Base-by-base conservation (phyloP, 2,329 filamentous ascomycete genomes). In the Pseudogymnoascus sp. region DNA sequence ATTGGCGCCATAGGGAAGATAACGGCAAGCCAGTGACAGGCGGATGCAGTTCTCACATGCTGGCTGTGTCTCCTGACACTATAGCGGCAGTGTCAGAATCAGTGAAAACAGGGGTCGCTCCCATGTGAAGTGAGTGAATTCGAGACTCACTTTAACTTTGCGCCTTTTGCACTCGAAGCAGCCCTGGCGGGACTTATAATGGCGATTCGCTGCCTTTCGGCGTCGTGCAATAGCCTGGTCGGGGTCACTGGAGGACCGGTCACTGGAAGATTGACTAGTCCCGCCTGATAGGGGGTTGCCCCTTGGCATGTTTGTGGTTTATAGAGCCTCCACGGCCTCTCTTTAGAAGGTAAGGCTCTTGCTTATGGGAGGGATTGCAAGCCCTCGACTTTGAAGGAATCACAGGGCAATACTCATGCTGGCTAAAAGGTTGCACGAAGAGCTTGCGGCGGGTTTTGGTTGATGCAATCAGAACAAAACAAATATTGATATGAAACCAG, bases 151-250 rank as follows among this genome's bases (percentile, higher is more conserved):
- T 18, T 61, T 61, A 8, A 61, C 42, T 28, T 61, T 61, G 37
- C 60, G 37, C 5, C 42, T 50, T 33, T 50, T 61, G 18, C 60
- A 61, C 4, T 38, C 37, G n/a, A 61, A 61, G 4, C 60, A 61
- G n/a, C 60, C 60, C 5, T 12, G 35, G 18, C 60, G 60, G 31
- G 60, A 61, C n/a, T 61, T 61, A 42, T 47, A 47, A 16, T 61
- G 60, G 37, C 60, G 37, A 31, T 47, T 61, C 21, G 37, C 25
- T 50, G n/a, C 12, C 16, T n/a, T 33, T 18, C 50, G 50, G 10
- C 50, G 50, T 18, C 25, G 50, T 12, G 25, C 5, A 33, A 56
- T 25, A 18, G 25, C 16, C 25, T 56, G 50, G n/a, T 56, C 50
- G 5, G 50, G n/a, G 50, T 56, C 50, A 33, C 50, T 33, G 28